phyloP scores from a whole-genome alignment of 768 basidiomycete genomes.

The Pleurotus tuoliensis region DNA sequence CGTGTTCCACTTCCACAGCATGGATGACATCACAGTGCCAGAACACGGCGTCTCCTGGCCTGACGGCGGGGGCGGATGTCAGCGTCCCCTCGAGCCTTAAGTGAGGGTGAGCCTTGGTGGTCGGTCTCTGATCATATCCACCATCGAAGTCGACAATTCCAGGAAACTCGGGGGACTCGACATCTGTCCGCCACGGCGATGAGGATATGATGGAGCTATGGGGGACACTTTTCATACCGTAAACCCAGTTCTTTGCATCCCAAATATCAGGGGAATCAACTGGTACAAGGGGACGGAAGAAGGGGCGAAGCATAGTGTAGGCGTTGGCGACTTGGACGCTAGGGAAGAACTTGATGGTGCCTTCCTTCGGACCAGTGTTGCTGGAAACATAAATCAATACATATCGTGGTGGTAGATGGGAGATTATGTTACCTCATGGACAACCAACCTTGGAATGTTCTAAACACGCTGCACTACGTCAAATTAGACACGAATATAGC shows the following conservation, averaged over 20 bases:
- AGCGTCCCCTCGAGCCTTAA: slow-evolving; percentile 60
- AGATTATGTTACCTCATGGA: slow-evolving; percentile 49
- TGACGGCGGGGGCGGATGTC: slow-evolving; percentile 66
- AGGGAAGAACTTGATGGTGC: slow-evolving; percentile 68
- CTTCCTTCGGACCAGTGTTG: slow-evolving; percentile 65
- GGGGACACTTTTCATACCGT: slow-evolving; percentile 27
- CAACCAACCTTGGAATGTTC: slow-evolving; percentile 78
- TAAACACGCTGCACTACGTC: slow-evolving; percentile 42
- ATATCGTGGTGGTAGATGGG: too few species aligned
- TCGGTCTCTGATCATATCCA: slow-evolving; percentile 36
- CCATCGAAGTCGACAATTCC: slow-evolving; percentile 38
- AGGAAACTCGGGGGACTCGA: slow-evolving; percentile 41
- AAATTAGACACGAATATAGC: not conserved
- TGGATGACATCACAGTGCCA: slow-evolving; percentile 67
- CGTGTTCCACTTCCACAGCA: slow-evolving; percentile 48
- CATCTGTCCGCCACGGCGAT: not conserved
- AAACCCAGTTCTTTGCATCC: slow-evolving; percentile 51
- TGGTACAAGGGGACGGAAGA: slow-evolving; percentile 55
- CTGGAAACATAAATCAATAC: slow-evolving; percentile 20
- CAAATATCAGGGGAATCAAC: slow-evolving; percentile 37
- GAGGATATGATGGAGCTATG: not conserved
- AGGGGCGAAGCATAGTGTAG: slow-evolving; percentile 71
- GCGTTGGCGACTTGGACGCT: slow-evolving; percentile 63
- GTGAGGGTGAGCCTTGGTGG: slow-evolving; percentile 65
- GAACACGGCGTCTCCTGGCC: slow-evolving; percentile 75